Percentiles rank a stretch among this genome's conserved stretches.
These are phyloP conservation scores for Lachnellula suecica DNA, from an alignment of 2,329 filamentous ascomycete species.

Conservation along the genomic window DNA sequence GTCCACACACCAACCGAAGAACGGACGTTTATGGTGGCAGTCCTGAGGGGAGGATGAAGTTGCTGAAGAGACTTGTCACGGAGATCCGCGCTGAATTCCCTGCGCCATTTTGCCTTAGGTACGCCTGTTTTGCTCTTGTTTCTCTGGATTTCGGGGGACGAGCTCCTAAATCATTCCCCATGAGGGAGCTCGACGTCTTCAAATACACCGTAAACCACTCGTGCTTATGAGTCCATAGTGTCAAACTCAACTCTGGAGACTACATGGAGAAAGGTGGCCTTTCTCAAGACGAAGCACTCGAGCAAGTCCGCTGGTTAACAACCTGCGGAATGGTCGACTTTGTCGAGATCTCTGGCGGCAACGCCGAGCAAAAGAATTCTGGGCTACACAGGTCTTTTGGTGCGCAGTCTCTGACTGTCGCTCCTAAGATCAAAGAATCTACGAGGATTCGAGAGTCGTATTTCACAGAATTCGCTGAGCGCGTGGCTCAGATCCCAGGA, in stretches of 20 bases:
- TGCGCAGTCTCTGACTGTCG: neutral
- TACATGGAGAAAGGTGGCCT: no score
- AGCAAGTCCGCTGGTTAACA: slow-evolving; percentile 11
- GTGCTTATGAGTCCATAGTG: no score
- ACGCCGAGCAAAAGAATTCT: slow-evolving; percentile 50
- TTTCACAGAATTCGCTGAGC: slow-evolving; percentile 14
- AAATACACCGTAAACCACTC: no score
- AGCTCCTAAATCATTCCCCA: no score
- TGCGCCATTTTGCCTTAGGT: slow-evolving; percentile 11
- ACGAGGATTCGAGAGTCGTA: slow-evolving; percentile 13
- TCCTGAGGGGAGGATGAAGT: slow-evolving; percentile 7
- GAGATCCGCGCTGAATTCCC: slow-evolving; percentile 10
- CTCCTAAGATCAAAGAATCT: slow-evolving; percentile 11
- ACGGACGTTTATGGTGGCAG: slow-evolving; percentile 55
- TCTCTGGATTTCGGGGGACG: no score
- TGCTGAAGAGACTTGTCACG: slow-evolving; percentile 10
- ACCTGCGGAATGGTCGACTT: slow-evolving; percentile 15
- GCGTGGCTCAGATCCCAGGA: slow-evolving; percentile 3
- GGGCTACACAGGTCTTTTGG: slow-evolving; percentile 1
- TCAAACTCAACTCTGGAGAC: no score
- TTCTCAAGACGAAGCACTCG: slow-evolving; percentile 13
- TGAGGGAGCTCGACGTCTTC: no score
- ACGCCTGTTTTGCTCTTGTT: no score
- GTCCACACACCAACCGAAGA: slow-evolving; percentile 47
- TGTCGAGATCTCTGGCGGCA: slow-evolving; percentile 40